Evolutionary conservation across 106 monocot species (phyloP).

Genomic region (Dendrobium catenatum): DNA sequence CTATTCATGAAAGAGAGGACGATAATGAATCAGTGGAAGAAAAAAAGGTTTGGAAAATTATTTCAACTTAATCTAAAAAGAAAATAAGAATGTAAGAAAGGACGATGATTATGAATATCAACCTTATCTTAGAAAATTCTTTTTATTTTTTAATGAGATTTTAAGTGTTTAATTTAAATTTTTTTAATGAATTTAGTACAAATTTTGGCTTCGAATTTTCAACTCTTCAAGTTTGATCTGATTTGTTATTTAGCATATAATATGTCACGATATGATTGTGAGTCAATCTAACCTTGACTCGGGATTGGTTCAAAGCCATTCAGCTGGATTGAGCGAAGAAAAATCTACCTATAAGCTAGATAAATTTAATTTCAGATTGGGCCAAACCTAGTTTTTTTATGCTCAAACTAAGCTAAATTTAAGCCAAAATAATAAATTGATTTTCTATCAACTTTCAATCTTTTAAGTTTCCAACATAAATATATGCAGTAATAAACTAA

Average conservation of each 20-base stretch:
- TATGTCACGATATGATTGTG: background rate
- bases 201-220: no score
- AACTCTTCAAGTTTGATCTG: background rate
- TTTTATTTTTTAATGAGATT: no score
- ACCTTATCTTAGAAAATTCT: no score
- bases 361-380: background rate
- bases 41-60: no score
- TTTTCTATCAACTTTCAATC: background rate
- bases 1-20: no score
- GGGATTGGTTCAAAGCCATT: background rate
- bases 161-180: no score
- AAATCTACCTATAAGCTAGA: background rate
- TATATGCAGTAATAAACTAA: background rate
- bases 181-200: no score
- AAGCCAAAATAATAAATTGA: background rate
- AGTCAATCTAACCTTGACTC: background rate
- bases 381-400: background rate
- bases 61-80: no score
- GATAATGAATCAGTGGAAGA: no score
- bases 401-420: background rate
- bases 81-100: no score
- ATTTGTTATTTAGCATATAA: background rate
- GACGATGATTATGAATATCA: no score
- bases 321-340: background rate
- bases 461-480: background rate